A percentile compares a stretch with the other conserved stretches of the same genome.
Conservation (phyloP, 345 rosid species). For the Sapria himalayana region DNA sequence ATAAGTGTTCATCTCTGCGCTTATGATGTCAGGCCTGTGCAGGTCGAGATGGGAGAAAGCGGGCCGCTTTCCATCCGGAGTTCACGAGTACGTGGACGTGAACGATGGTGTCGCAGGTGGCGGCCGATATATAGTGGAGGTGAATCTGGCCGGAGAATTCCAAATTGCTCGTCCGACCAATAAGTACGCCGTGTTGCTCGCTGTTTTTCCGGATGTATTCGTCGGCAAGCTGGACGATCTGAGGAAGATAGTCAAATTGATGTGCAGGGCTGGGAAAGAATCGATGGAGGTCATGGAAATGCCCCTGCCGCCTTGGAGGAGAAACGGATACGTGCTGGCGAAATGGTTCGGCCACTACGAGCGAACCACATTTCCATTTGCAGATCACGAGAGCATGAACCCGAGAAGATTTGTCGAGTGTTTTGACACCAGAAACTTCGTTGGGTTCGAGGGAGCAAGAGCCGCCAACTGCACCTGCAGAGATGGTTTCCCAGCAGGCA, state of each 20-base stretch:
- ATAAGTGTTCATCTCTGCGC: not conserved
- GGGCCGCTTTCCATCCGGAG: slow-evolving; percentile 35
- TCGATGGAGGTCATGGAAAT: slow-evolving; percentile 32
- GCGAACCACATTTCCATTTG: slow-evolving; percentile 20
- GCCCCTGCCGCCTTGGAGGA: slow-evolving; percentile 73
- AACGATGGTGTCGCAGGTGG: slow-evolving; percentile 11
- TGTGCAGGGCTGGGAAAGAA: slow-evolving; percentile 34
- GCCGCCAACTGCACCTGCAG: slow-evolving; percentile 2
- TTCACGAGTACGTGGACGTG: slow-evolving; percentile 47
- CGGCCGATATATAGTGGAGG: slow-evolving; percentile 41
- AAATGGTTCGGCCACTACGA: slow-evolving; percentile 61
- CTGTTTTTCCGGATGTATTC: slow-evolving; percentile 24
- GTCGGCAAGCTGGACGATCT: slow-evolving; percentile 34
- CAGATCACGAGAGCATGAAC: not conserved
- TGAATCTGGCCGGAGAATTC: slow-evolving; percentile 28
- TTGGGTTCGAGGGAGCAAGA: slow-evolving; percentile 3
- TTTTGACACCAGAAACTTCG: not conserved
- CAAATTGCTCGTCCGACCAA: slow-evolving; percentile 48
- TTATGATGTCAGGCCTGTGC: slow-evolving; percentile 55
- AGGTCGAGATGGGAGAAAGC: slow-evolving; percentile 59
- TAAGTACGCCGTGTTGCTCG: slow-evolving; percentile 20
- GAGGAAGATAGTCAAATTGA: slow-evolving; percentile 34
- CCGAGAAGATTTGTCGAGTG: not conserved
- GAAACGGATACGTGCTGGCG: slow-evolving; percentile 47
- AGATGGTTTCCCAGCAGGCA: not conserved